A percentile compares a stretch with the other conserved stretches of the same genome.
Conservation (phyloP, 805 yeast genomes). For the Starmera quercuum region DNA sequence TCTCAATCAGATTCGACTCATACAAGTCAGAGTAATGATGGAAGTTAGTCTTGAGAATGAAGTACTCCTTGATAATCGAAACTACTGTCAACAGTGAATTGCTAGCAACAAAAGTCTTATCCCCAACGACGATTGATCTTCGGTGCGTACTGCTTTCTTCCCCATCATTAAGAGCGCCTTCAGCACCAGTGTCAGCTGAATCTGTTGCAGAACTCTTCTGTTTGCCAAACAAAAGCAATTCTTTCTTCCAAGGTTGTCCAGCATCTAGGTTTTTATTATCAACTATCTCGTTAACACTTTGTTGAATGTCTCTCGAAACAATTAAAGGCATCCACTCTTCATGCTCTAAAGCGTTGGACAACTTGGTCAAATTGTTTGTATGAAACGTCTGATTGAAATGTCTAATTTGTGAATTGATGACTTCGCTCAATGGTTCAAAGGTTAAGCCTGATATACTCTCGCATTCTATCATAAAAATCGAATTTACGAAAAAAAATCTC, state of each 20-base stretch:
- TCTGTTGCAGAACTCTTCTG: slow-evolving; percentile 2
- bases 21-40: slow-evolving; percentile 34
- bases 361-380: slow-evolving; percentile 35
- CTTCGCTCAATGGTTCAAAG: slow-evolving; percentile 51
- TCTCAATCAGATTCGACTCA: slow-evolving; percentile 35
- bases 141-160: slow-evolving; percentile 22
- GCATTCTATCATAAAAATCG: slow-evolving; percentile 71
- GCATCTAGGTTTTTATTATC: slow-evolving; percentile 40
- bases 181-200: slow-evolving; percentile 5
- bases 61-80: slow-evolving; percentile 38
- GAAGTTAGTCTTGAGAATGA: slow-evolving; percentile 49
- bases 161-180: slow-evolving; percentile 4
- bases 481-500: slow-evolving; percentile 55
- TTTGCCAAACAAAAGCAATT: slow-evolving; percentile 21
- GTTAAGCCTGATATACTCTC: slow-evolving; percentile 71
- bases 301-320: slow-evolving; percentile 42
- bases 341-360: slow-evolving; percentile 45
- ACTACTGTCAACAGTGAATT: slow-evolving; percentile 37
- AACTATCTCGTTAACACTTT: slow-evolving; percentile 40
- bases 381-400: slow-evolving; percentile 53
- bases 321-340: slow-evolving; percentile 79
- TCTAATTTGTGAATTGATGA: slow-evolving; percentile 58
- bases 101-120: slow-evolving; percentile 51
- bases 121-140: slow-evolving; percentile 39
- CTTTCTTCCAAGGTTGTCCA: slow-evolving; percentile 36